These are phyloP conservation scores for Bipolaris sorokiniana DNA, from an alignment of 2,329 filamentous ascomycete species.

Conservation along the genomic window DNA sequence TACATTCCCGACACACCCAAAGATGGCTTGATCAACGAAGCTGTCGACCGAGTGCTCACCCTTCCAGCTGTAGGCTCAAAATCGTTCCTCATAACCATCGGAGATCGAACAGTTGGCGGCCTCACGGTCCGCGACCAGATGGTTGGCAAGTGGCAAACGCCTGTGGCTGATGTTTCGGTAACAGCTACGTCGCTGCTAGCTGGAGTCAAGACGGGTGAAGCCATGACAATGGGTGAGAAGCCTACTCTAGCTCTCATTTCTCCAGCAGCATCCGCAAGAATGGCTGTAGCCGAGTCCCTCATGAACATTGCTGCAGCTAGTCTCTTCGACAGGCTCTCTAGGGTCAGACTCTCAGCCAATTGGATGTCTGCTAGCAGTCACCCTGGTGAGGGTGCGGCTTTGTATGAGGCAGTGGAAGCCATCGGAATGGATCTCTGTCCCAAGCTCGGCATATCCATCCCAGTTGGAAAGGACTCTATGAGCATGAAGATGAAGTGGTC, in stretches of 20 bases:
- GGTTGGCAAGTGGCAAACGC: slow-evolving; percentile 95
- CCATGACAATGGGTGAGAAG: slow-evolving; percentile 98
- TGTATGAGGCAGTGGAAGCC: slow-evolving; percentile 92
- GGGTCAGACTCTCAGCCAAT: slow-evolving; percentile 90
- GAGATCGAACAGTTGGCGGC: slow-evolving; percentile 88
- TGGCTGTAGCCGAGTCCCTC: slow-evolving; percentile 93
- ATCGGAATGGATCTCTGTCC: slow-evolving; percentile 93
- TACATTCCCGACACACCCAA: slow-evolving; percentile 66
- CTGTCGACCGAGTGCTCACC: slow-evolving; percentile 79
- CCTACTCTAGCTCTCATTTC: slow-evolving; percentile 88
- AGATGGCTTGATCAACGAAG: slow-evolving; percentile 66
- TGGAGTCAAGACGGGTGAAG: slow-evolving; percentile 81
- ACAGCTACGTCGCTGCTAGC: slow-evolving; percentile 80
- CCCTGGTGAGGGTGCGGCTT: slow-evolving; percentile 85
- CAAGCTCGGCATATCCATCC: slow-evolving; percentile 87
- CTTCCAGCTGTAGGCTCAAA: slow-evolving; percentile 95
- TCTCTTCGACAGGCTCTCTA: slow-evolving; percentile 72
- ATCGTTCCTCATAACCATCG: slow-evolving; percentile 95
- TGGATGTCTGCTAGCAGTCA: slow-evolving; percentile 99
- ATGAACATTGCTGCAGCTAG: slow-evolving; percentile 89
- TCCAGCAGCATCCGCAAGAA: slow-evolving; percentile 85
- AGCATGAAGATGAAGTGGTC: slow-evolving; percentile 98
- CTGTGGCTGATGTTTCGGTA: slow-evolving; percentile 91
- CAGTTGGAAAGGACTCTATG: slow-evolving; percentile 97
- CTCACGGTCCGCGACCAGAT: slow-evolving; percentile 90